phyloP scores from a whole-genome alignment of 2,329 filamentous ascomycete species.

The Immersiporthe knoxdaviesiana region DNA sequence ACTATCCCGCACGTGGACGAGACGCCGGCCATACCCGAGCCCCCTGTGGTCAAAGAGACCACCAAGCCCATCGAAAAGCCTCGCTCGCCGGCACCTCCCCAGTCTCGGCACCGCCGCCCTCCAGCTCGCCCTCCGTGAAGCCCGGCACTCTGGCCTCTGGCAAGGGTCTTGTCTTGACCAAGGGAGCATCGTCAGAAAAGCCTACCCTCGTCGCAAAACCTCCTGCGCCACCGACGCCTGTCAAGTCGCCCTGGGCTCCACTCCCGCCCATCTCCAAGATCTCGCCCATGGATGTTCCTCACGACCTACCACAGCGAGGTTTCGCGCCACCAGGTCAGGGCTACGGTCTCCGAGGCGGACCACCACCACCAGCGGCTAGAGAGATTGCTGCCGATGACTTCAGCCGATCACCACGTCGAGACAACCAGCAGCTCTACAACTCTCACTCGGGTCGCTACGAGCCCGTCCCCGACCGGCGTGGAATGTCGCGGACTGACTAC shows the following conservation, averaged over 20 bases:
- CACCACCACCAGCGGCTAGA: slow-evolving; percentile 62
- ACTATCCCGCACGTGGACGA: slow-evolving; percentile 69
- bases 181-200: slow-evolving; percentile 62
- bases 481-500: slow-evolving; percentile 68
- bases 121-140: slow-evolving; percentile 48
- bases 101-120: slow-evolving; percentile 42
- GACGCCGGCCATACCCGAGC: slow-evolving; percentile 31
- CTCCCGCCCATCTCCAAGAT: slow-evolving; percentile 84
- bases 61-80: slow-evolving; percentile 46
- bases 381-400: slow-evolving; percentile 96
- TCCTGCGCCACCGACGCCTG: slow-evolving; percentile 66
- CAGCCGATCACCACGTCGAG: slow-evolving; percentile 79
- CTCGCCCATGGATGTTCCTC: slow-evolving; percentile 66
- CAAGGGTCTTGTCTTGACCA: slow-evolving; percentile 68
- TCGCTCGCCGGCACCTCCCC: slow-evolving; percentile 40
- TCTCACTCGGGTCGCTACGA: slow-evolving; percentile 95
- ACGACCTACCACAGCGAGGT: slow-evolving; percentile 43
- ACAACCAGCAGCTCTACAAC: slow-evolving; percentile 85
- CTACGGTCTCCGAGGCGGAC: slow-evolving; percentile 57
- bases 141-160: slow-evolving; percentile 54
- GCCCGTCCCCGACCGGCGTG: slow-evolving; percentile 78
- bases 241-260: slow-evolving; percentile 90
- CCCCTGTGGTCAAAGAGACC: slow-evolving; percentile 33
- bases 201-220: slow-evolving; percentile 75
- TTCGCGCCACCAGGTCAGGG: slow-evolving; percentile 56